Evolutionary conservation across 1,284 basidiomycete species (phyloP), one percentile per base, ranked within the genome.

Genomic region (Anthracocystis panici-leucophaei): DNA sequence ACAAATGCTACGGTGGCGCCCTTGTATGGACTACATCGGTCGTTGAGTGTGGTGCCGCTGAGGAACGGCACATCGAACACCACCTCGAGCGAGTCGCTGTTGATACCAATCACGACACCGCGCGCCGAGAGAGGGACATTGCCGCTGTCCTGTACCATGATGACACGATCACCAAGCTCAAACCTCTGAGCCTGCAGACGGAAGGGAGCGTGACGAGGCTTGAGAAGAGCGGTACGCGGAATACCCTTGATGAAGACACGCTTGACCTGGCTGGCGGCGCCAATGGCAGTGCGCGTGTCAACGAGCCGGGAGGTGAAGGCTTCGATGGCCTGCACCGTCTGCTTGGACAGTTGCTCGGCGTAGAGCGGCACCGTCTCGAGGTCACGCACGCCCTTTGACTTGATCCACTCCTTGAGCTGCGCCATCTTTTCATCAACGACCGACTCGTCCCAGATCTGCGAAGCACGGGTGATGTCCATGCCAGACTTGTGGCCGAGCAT

Each of bases 1-100:
- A 75, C 63, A 16, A 75, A 78, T 21, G 73, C 67, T 0, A 84
- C 75, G 2, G 77, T 76, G 29, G 74, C 82, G 20, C 78, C 74
- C 33, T 75, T 68, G 45, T 78, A 78, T 12, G 68, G 61, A 11
- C 55, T 45, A 56, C 67, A 79, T 8, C 75, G 38, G 76, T 93
- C 93, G n/a, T 90, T 90, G 5, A 99, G 88, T 0, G 92, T 97
- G 2, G 90, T 89, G 11, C 97, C 96, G 35, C 94, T 91, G 89
- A 99, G 93, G 87, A 98, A 99, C 0, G 94, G 89, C 21, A 92
- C 91, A 85, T 99, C 97, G 91, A 97, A 99, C 0, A 97, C 90
- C n/a, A 99, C 91, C 84, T 99, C 97, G 88, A 99, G 92, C 11
- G 91, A 91, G 60, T 66, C 68, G 81, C 92, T 92, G 12, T 91